Evolutionary conservation across 1,139 yeast species (phyloP).

Genomic region (Suhomyces chickasaworum): DNA sequence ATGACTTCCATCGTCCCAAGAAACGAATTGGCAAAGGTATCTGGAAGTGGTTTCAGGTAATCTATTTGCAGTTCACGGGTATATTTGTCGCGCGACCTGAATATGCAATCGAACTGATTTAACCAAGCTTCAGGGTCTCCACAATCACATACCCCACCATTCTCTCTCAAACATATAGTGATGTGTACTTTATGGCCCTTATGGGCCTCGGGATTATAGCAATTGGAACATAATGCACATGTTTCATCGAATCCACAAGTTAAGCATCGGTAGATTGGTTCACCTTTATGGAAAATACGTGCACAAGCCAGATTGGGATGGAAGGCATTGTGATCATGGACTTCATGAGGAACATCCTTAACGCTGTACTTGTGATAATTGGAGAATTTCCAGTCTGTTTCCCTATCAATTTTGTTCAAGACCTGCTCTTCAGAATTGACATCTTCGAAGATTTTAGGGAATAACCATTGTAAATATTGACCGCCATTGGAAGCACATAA

Average conservation of each 20-base stretch:
- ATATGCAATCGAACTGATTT: slow-evolving; percentile 36
- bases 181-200: slow-evolving; percentile 74
- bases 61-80: slow-evolving; percentile 1
- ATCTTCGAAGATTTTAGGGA: slow-evolving; percentile 40
- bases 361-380: slow-evolving; percentile 31
- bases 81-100: slow-evolving; percentile 13
- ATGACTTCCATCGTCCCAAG: slow-evolving; percentile 52
- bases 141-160: slow-evolving; percentile 82
- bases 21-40: slow-evolving; percentile 36
- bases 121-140: slow-evolving; percentile 67
- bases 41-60: slow-evolving; percentile 31
- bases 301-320: slow-evolving; percentile 80
- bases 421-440: slow-evolving; percentile 13
- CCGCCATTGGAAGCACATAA: slow-evolving; percentile 55
- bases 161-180: slow-evolving; percentile 73
- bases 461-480: slow-evolving; percentile 48
- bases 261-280: slow-evolving; percentile 79
- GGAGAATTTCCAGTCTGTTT: slow-evolving; percentile 41
- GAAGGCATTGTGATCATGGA: slow-evolving; percentile 42
- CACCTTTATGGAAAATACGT: slow-evolving; percentile 75
- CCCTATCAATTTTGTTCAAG: slow-evolving; percentile 30
- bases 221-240: slow-evolving; percentile 79
- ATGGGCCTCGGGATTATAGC: slow-evolving; percentile 74
- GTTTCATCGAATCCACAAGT: slow-evolving; percentile 88
- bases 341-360: slow-evolving; percentile 25